phyloP scores from a whole-genome alignment of 306 rosid genomes.

The Sindora glabra region DNA sequence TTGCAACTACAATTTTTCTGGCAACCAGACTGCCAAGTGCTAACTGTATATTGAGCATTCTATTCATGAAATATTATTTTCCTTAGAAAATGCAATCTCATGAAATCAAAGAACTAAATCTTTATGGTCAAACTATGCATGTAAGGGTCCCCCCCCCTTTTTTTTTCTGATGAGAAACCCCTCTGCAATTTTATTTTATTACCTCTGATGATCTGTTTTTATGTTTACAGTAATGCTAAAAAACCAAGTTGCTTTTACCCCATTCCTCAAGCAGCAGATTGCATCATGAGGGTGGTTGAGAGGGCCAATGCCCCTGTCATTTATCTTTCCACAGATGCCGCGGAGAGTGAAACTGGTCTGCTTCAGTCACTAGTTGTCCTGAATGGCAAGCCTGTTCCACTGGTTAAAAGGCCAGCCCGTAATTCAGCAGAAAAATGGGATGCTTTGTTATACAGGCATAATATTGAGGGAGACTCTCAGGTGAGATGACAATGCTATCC shows the following conservation, averaged over 20 bases:
- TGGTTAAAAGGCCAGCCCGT: constrained; percentile 78
- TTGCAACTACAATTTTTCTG: constrained; percentile 2
- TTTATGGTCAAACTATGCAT: no score
- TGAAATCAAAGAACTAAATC: no score
- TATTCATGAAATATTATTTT: no score
- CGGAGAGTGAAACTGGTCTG: constrained; percentile 79
- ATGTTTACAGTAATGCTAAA: constrained; percentile 65
- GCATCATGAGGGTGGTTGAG: constrained; percentile 61
- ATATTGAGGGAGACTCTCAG: constrained; percentile 70
- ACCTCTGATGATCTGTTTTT: constrained; percentile 17
- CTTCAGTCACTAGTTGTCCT: constrained; percentile 72
- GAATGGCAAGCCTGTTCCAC: constrained; percentile 69
- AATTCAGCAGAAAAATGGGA: constrained; percentile 97
- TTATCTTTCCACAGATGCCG: constrained; percentile 95
- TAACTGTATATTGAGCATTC: neutral
- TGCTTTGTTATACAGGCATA: constrained; percentile 81
- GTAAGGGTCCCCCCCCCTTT: constrained; percentile 2
- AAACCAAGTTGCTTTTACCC: constrained; percentile 91
- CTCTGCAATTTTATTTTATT: neutral
- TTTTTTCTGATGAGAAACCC: no score
- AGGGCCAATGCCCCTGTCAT: constrained; percentile 58
- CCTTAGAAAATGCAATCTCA: no score
- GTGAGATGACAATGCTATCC: constrained; percentile 35
- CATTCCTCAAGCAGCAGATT: constrained; percentile 95
- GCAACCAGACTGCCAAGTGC: neutral